phyloP scores from a whole-genome alignment of 2,329 filamentous ascomycete species.

The Aspergillus viridinutans region DNA sequence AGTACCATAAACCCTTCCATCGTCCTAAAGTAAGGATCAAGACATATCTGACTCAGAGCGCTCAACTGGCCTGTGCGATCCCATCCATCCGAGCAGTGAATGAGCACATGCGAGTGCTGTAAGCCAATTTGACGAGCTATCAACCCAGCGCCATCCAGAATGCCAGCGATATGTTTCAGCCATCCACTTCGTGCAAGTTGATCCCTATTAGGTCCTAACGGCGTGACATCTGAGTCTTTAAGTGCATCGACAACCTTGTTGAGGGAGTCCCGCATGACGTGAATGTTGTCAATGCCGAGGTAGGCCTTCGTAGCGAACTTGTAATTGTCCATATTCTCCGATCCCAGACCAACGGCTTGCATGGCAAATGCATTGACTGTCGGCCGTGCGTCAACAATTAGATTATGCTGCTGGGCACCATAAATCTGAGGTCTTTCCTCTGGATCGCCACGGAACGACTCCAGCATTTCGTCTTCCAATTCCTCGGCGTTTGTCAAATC shows the following conservation, averaged over 20 bases:
- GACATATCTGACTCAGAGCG: constrained; percentile 83
- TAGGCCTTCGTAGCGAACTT: constrained; percentile 87
- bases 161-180: constrained; percentile 80
- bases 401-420: constrained; percentile 85
- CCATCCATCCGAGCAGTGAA: constrained; percentile 98
- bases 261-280: constrained; percentile 92
- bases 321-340: constrained; percentile 98
- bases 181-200: constrained; percentile 78
- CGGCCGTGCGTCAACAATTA: constrained; percentile 93
- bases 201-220: constrained; percentile 76
- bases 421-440: constrained; percentile 68
- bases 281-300: constrained; percentile 95
- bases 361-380: constrained; percentile 93
- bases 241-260: constrained; percentile 82
- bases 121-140: constrained; percentile 87
- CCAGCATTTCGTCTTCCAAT: constrained; percentile 65
- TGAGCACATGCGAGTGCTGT: constrained; percentile 88
- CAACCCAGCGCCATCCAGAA: constrained; percentile 77
- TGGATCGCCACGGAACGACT: constrained; percentile 52
- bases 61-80: constrained; percentile 94
- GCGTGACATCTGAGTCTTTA: constrained; percentile 86
- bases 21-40: constrained; percentile 93
- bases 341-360: constrained; percentile 87
- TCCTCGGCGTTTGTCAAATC: constrained; percentile 61
- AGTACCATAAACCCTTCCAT: constrained; percentile 91